Evolutionary conservation across 257 asterid species (phyloP), one percentile per base, ranked within the genome.

Genomic region (Catharanthus roseus): DNA sequence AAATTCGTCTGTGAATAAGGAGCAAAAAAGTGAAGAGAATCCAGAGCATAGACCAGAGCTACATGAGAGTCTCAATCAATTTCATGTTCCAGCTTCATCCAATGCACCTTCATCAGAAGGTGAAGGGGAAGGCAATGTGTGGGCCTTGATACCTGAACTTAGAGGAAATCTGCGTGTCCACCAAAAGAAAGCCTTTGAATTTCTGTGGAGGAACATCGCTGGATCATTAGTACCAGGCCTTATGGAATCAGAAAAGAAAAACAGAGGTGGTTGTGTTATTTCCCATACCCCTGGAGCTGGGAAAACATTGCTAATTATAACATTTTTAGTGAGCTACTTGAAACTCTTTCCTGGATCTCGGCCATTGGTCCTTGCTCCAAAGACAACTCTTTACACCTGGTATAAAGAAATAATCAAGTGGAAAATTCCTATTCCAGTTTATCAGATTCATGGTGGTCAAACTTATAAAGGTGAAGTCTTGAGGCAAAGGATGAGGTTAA

Each of bases 241-340:
- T n/a, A 95, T 95, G 95, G 88, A 89, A 72, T 74, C 81, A 65
- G 82, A 80, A 75, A 72, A 78, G 70, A 86, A 88, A 78, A 81
- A 55, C 41, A 79, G 97, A 71, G 99, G 99, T 6, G 99, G 99
- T 6, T 95, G 99, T 57, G 97, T 89, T 51, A 86, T 95, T 69
- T 95, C 99, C 23, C 99, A 95, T 76, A 16, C 99, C 28, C 99
- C 99, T 16, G 99, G 99, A 39, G 99, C 99, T 10, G 99, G 99
- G 1, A 95, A 91, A 70, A 95, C 99, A 45, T 67, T 95, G 62
- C 93, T 91, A 73, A 91, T 95, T 74, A 91, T 91, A 54, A 87
- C 99, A 0, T 95, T 95, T 76, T 95, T 95, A 0, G 97, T 88
- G 2, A 95, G 99, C 86, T 95, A 95, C 84, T 80, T 95, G 69